Evolutionary conservation across 176 grass and related monocot genomes (phyloP).

Genomic region (Puya raimondii): DNA sequence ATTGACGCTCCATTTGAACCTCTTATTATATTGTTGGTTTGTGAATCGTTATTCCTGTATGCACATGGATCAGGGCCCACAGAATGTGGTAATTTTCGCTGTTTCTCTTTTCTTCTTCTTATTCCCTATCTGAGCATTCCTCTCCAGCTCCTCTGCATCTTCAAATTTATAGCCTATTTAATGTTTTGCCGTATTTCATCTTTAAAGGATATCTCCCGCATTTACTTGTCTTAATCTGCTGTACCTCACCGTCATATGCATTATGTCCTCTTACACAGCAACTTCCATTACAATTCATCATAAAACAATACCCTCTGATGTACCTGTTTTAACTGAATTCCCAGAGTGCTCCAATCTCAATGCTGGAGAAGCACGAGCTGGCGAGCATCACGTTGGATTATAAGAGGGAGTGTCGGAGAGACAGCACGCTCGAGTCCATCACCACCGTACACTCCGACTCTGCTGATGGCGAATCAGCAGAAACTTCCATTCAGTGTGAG

Average conservation of each 20-base stretch:
- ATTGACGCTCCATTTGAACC: too few species aligned
- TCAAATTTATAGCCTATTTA: neutral
- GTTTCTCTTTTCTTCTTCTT: neutral
- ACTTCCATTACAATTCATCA: too few species aligned
- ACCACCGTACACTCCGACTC: slow-evolving; percentile 38
- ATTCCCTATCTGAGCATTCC: neutral
- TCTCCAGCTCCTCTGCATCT: neutral
- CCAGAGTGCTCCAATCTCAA: slow-evolving; percentile 90
- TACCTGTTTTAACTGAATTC: neutral
- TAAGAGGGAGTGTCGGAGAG: slow-evolving; percentile 82
- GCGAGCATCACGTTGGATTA: slow-evolving; percentile 92
- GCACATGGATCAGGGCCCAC: neutral
- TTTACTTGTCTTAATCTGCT: too few species aligned
- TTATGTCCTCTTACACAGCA: too few species aligned
- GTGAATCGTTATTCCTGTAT: neutral
- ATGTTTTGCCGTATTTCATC: neutral
- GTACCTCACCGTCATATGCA: too few species aligned
- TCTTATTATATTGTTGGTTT: neutral
- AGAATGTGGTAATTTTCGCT: neutral
- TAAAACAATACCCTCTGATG: too few species aligned
- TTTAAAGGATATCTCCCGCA: neutral
- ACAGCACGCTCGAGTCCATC: slow-evolving; percentile 79
- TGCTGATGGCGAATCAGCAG: slow-evolving; percentile 7
- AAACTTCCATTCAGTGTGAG: slow-evolving; percentile 48
- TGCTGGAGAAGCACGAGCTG: slow-evolving; percentile 93